A percentile compares a stretch with the other conserved stretches of the same genome.
phyloP scores from a whole-genome alignment of 225 moss, liverwort and hornwort species.

The Neckera pumila region DNA sequence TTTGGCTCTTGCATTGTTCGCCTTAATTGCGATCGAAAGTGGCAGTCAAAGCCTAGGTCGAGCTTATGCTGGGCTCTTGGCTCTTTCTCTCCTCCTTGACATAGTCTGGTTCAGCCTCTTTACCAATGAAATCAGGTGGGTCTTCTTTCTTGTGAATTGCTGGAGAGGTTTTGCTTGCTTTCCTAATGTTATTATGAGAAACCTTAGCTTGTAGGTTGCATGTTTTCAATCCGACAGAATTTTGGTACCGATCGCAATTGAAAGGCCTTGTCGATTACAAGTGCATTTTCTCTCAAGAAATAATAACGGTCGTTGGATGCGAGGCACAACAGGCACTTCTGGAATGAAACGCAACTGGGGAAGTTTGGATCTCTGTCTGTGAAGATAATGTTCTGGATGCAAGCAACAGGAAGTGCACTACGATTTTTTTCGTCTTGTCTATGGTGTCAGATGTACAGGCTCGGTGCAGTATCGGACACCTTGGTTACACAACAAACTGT shows the following conservation, averaged over 20 bases:
- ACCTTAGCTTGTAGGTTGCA: not conserved
- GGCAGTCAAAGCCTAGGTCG: conserved; percentile 79
- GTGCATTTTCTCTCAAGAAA: not conserved
- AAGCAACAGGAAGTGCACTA: conserved; percentile 42
- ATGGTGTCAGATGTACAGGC: conserved; percentile 77
- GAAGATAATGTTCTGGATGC: conserved; percentile 68
- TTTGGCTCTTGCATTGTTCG: conserved; percentile 84
- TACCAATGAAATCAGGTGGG: conserved; percentile 64
- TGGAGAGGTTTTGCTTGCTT: not conserved
- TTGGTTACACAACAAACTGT: conserved; percentile 30
- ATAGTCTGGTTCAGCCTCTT: conserved; percentile 85
- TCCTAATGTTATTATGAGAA: not conserved
- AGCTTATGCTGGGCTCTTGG: conserved; percentile 71
- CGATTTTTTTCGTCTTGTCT: conserved; percentile 53
- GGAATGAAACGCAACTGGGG: conserved; percentile 24
- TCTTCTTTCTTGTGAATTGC: not conserved
- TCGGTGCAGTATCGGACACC: conserved; percentile 37
- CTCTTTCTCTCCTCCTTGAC: conserved; percentile 64
- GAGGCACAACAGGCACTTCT: conserved; percentile 21
- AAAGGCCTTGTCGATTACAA: not conserved
- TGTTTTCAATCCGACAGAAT: not conserved
- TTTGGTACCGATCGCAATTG: not conserved
- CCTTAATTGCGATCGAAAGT: conserved; percentile 86
- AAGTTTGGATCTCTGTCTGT: conserved; percentile 47
- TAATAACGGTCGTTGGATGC: not conserved